These are phyloP conservation scores for Xylariales sp. DNA, from an alignment of 2,329 filamentous ascomycete genomes.

Conservation along the genomic window DNA sequence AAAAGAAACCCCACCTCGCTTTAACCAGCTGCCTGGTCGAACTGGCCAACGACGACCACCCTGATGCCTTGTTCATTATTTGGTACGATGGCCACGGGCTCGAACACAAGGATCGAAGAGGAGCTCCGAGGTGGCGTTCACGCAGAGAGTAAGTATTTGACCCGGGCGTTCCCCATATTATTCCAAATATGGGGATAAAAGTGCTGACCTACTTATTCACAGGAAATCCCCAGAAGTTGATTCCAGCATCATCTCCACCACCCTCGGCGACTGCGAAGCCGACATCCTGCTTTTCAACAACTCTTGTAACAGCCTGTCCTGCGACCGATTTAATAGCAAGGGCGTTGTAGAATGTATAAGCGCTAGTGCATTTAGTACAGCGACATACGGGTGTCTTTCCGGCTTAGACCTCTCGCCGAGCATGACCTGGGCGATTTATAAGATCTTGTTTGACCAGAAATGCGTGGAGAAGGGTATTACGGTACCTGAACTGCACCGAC, in stretches of 20 bases:
- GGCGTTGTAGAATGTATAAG: constrained; percentile 34
- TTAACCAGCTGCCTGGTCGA: neutral
- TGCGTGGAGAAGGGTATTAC: constrained; percentile 26
- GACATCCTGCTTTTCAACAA: constrained; percentile 30
- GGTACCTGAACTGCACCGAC: constrained; percentile 27
- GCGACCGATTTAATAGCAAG: constrained; percentile 19
- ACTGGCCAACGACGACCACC: constrained; percentile 6
- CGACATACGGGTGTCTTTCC: neutral
- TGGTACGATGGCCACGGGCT: constrained; percentile 31
- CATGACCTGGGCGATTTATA: constrained; percentile 28
- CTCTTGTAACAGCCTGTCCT: constrained; percentile 22
- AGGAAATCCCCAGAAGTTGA: constrained; percentile 3
- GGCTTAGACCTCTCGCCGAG: constrained; percentile 7
- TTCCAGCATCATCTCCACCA: constrained; percentile 16
- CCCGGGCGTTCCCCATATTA: neutral
- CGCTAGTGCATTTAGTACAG: constrained; percentile 25
- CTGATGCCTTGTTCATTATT: constrained; percentile 24
- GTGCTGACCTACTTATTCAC: constrained; percentile 3
- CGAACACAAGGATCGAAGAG: constrained; percentile 25
- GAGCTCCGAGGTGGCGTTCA: constrained; percentile 18
- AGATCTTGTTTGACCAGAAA: constrained; percentile 19
- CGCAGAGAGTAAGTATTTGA: constrained; percentile 5
- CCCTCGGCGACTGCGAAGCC: constrained; percentile 26
- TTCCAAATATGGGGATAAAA: neutral
- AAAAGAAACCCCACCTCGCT: constrained; percentile 4